These are phyloP conservation scores for Penicillium capsulatum DNA, from an alignment of 2,329 filamentous ascomycete genomes.

Conservation along the genomic window DNA sequence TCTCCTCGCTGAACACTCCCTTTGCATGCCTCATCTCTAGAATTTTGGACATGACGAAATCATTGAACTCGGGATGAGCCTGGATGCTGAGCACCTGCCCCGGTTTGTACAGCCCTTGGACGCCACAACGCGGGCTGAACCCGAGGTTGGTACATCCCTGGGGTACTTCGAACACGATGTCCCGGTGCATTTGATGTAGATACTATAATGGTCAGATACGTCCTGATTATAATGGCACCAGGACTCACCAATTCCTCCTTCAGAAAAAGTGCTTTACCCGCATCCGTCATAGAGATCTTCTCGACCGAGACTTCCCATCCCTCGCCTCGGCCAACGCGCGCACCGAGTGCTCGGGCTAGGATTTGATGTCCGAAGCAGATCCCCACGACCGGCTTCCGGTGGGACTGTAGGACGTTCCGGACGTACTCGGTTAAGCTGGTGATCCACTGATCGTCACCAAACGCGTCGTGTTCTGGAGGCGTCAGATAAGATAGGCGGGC, in stretches of 20 bases:
- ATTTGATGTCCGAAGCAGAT: constrained; percentile 52
- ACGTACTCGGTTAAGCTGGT: constrained; percentile 42
- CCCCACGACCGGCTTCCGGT: constrained; percentile 39
- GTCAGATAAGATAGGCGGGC: not conserved
- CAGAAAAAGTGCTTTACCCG: constrained; percentile 41
- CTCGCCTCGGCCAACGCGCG: constrained; percentile 38
- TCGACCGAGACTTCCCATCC: constrained; percentile 48
- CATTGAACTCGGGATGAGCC: constrained; percentile 49
- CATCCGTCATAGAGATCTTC: constrained; percentile 38
- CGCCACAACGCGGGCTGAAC: constrained; percentile 40
- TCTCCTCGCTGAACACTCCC: constrained; percentile 22
- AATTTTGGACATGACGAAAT: constrained; percentile 35
- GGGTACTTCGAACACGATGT: constrained; percentile 43
- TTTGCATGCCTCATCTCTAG: constrained; percentile 19
- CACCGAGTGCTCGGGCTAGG: constrained; percentile 41
- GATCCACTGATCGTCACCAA: constrained; percentile 46
- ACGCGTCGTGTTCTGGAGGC: constrained; percentile 37
- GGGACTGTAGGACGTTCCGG: constrained; percentile 20
- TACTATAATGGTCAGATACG: constrained; percentile 11
- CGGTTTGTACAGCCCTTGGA: constrained; percentile 45
- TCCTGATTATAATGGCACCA: not conserved
- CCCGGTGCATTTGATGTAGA: constrained; percentile 49
- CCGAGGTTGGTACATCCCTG: constrained; percentile 41
- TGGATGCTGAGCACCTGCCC: constrained; percentile 43
- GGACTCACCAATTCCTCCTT: constrained; percentile 24